These are phyloP conservation scores for Sarocladium brachiariae DNA, from an alignment of 2,329 filamentous ascomycete species.

Conservation along the genomic window DNA sequence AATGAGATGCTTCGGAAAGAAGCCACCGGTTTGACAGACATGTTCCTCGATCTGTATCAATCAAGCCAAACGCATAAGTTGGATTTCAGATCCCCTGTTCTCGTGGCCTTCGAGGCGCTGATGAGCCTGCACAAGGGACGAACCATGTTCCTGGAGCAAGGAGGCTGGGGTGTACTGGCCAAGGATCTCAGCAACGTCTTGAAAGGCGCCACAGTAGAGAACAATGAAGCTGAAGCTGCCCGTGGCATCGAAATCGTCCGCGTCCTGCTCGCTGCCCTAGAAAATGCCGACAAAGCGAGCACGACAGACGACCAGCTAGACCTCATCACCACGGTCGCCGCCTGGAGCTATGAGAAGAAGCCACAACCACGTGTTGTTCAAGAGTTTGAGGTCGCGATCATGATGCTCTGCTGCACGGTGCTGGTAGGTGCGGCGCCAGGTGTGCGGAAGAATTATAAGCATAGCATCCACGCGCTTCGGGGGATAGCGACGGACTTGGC, in stretches of 20 bases:
- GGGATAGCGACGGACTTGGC: constrained; percentile 38
- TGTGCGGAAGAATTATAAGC: constrained; percentile 41
- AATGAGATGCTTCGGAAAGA: constrained; percentile 50
- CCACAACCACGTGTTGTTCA: constrained; percentile 19
- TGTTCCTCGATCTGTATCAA: constrained; percentile 57
- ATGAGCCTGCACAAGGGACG: constrained; percentile 40
- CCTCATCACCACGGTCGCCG: constrained; percentile 43
- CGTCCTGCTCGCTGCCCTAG: constrained; percentile 45
- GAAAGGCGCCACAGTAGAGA: constrained; percentile 19
- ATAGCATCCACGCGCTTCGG: constrained; percentile 43
- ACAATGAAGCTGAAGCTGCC: constrained; percentile 25
- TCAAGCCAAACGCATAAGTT: constrained; percentile 26
- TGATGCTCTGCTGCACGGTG: constrained; percentile 51
- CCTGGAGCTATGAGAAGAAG: constrained; percentile 34
- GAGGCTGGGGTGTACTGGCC: constrained; percentile 48
- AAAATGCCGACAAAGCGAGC: constrained; percentile 33
- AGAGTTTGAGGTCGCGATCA: constrained; percentile 46
- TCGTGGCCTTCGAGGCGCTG: constrained; percentile 55
- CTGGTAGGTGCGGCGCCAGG: constrained; percentile 38
- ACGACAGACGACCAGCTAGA: constrained; percentile 51
- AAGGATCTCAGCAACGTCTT: constrained; percentile 42
- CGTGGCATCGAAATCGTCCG: constrained; percentile 51
- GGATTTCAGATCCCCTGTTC: constrained; percentile 50
- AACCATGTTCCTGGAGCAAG: constrained; percentile 39
- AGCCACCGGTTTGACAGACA: constrained; percentile 52